Conservation (phyloP, 768 basidiomycete genomes). For the Tulasnella sp. region DNA sequence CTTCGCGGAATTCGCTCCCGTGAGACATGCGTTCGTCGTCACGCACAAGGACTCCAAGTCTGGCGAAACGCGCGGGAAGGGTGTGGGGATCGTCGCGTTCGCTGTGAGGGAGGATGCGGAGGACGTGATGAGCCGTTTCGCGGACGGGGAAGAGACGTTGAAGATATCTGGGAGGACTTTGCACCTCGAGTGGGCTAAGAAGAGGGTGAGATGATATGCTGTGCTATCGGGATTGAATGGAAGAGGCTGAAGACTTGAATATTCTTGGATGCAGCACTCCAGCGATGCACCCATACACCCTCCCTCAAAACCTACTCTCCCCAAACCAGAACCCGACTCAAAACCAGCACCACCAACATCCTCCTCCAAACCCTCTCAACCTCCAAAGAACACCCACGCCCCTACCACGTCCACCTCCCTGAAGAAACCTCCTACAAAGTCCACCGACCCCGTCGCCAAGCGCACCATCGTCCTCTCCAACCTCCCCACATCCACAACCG, state of each 20-base stretch:
- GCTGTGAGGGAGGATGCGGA: constrained; percentile 83
- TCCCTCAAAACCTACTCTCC: not conserved
- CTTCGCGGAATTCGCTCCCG: constrained; percentile 92
- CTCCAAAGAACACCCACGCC: not conserved
- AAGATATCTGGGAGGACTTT: constrained; percentile 54
- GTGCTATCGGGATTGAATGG: constrained; percentile 17
- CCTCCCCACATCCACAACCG: constrained; percentile 49
- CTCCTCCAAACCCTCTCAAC: not conserved
- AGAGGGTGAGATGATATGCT: constrained; percentile 41
- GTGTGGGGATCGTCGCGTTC: constrained; percentile 94
- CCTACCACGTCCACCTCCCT: not conserved
- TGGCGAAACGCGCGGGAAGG: constrained; percentile 46
- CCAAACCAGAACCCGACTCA: not conserved
- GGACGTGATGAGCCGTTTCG: not conserved
- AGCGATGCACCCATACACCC: not conserved
- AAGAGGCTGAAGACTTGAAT: not conserved
- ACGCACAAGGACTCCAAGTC: constrained; percentile 58
- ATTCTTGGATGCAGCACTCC: not conserved
- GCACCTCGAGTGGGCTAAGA: constrained; percentile 69
- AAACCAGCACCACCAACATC: constrained; percentile 1
- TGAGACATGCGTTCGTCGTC: constrained; percentile 89
- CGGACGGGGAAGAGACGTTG: constrained; percentile 53
- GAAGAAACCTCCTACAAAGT: not conserved
- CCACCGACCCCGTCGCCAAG: constrained; percentile 64
- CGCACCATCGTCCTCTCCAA: constrained; percentile 71